Evolutionary conservation across 2,329 filamentous ascomycete species (phyloP).

Genomic region (Pezicula radicicola): DNA sequence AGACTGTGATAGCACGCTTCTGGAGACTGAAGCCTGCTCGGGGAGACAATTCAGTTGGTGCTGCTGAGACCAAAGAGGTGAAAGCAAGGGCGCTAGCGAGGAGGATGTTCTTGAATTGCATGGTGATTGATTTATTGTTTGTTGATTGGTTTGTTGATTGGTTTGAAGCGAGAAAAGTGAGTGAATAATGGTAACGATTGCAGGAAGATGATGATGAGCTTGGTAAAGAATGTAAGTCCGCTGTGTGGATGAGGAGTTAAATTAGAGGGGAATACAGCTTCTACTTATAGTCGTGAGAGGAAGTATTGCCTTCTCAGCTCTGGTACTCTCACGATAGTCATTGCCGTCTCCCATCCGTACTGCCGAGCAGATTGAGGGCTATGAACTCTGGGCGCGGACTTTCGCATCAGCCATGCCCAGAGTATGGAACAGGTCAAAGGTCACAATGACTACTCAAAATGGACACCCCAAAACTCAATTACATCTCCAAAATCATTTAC

Average conservation of each 20-base stretch:
- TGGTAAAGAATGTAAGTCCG: not conserved
- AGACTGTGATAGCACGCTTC: conserved; percentile 9
- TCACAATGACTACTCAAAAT: no score
- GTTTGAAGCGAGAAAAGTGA: not conserved
- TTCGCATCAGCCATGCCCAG: no score
- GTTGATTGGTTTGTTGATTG: not conserved
- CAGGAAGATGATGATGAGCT: not conserved
- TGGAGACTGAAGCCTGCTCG: not conserved
- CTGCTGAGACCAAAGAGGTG: not conserved
- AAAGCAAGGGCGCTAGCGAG: not conserved
- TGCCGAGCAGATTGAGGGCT: no score
- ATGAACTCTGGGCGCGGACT: no score
- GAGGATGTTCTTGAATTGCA: conserved; percentile 8
- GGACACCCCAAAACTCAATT: no score
- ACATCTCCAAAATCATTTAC: no score
- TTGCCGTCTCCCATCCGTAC: no score
- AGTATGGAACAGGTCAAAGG: no score
- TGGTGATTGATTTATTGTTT: conserved; percentile 1
- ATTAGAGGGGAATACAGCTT: not conserved
- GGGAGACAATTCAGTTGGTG: not conserved
- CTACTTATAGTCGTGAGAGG: not conserved
- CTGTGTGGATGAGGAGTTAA: not conserved
- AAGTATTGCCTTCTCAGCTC: no score
- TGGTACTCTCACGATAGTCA: no score
- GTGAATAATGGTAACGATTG: not conserved